phyloP scores from a whole-genome alignment of 345 rosid species.

The Corchorus capsularis region DNA sequence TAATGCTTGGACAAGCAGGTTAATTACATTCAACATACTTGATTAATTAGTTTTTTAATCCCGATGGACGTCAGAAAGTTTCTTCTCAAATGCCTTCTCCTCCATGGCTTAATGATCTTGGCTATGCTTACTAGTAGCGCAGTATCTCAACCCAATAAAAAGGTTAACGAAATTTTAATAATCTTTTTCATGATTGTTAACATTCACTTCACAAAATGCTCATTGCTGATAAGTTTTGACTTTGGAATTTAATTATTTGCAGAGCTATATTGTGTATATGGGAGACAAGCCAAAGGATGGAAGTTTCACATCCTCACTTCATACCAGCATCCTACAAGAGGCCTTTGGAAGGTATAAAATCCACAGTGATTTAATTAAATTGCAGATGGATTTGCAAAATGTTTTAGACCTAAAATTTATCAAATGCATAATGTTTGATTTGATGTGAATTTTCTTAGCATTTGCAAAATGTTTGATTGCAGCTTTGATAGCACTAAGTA shows the following conservation, averaged over 20 bases:
- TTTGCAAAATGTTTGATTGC: too few species aligned
- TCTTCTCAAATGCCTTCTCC: background rate
- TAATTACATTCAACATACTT: too few species aligned
- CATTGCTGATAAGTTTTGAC: too few species aligned
- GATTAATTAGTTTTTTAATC: too few species aligned
- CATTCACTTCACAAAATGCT: too few species aligned
- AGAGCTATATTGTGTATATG: conserved; percentile 54
- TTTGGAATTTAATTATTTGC: conserved; percentile 7
- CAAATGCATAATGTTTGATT: too few species aligned
- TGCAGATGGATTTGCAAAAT: too few species aligned
- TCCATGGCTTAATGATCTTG: background rate
- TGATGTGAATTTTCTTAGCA: too few species aligned
- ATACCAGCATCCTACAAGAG: conserved; percentile 39
- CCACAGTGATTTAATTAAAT: too few species aligned
- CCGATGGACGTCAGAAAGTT: background rate
- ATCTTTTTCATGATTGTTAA: background rate
- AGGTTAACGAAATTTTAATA: background rate
- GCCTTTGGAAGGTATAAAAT: conserved; percentile 42
- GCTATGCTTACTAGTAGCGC: background rate
- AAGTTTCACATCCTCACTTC: conserved; percentile 42
- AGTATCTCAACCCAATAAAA: background rate
- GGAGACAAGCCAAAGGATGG: conserved; percentile 43
- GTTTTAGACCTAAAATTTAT: too few species aligned
- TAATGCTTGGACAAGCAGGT: too few species aligned
- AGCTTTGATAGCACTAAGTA: background rate